Evolutionary conservation across 78 protist species (phyloP).

Genomic region (Speleostelium caveatum): DNA sequence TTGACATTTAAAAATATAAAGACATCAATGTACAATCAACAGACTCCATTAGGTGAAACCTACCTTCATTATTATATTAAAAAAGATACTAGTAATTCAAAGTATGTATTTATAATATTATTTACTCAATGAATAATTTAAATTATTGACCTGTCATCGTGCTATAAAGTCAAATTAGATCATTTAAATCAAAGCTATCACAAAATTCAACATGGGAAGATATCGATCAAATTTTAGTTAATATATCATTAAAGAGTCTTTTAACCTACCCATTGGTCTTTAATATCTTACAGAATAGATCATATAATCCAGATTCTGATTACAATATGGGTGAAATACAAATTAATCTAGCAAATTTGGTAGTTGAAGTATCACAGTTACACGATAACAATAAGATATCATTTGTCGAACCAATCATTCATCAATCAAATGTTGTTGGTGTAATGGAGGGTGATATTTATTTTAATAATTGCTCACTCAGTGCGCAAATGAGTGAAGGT

Average conservation of each 20-base stretch:
- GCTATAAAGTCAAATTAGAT: no score
- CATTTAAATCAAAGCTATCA: constrained; percentile 27
- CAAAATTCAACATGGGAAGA: constrained; percentile 19
- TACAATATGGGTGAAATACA: constrained; percentile 25
- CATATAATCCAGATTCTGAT: constrained; percentile 17
- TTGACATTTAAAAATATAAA: constrained; percentile 27
- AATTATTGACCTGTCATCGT: not conserved
- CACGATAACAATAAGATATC: constrained; percentile 11
- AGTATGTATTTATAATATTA: not conserved
- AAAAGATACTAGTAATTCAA: not conserved
- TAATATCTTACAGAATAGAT: constrained; percentile 3
- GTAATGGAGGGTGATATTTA: constrained; percentile 60
- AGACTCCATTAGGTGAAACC: constrained; percentile 13
- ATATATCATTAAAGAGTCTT: not conserved
- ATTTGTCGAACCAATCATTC: constrained; percentile 62
- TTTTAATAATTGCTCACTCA: constrained; percentile 39
- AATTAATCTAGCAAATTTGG: not conserved
- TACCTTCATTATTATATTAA: constrained; percentile 28
- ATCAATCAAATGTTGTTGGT: constrained; percentile 45
- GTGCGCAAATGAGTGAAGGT: constrained; percentile 33
- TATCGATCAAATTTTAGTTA: constrained; percentile 10
- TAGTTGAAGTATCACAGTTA: constrained; percentile 1
- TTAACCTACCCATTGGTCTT: constrained; percentile 39
- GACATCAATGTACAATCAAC: constrained; percentile 12
- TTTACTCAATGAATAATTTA: not conserved